Evolutionary conservation across 345 rosid species (phyloP), one percentile per base, ranked within the genome.

Genomic region (Toxicodendron radicans): DNA sequence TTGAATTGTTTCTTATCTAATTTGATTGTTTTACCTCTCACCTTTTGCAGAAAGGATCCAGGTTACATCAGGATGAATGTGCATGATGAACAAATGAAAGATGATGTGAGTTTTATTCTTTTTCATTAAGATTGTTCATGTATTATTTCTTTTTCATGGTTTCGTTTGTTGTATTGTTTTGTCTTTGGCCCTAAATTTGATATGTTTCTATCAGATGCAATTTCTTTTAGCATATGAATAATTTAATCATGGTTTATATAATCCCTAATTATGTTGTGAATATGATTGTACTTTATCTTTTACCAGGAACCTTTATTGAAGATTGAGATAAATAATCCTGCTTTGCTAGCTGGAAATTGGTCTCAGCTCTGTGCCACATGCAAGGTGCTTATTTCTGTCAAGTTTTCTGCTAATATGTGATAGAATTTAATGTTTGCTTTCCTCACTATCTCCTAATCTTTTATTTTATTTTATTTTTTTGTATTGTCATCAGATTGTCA

Each of bases 351-450:
- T 85, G 97, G 98, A 74, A 93, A 91, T 79, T 95, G 99, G 98
- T 85, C 95, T 73, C 99, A 93, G 86, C 98, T 95, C 67, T 95
- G 99, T 84, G 87, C 97, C 32, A 91, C 98, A 61, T 95, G 99
- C 98, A 95, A 95, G 93, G 98, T 95, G 81, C 69, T 65, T 56
- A 38, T 64, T 73, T 27, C 12, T 52, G 70, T 61, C 60, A 38
- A 38, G 54, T 73, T 66, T 56, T 64, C 67, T 49, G 48, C 68
- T 17, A 68, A 7, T 69, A 62, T 56, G 51, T 13, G 16, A 64
- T 51, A 53, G 17, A 11, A 38, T 70, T 7, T 41, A 30, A 63
- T 68, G 58, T 71, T 27, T 13, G 33, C 43, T 59, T 74, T 54
- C 46, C 21, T 75, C 20, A 69, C 38, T 76, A 16, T 49, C 63